Percentiles rank a stretch among this genome's conserved stretches.
phyloP scores from a whole-genome alignment of 129 eudicot species.

The Ambrosia artemisiifolia region DNA sequence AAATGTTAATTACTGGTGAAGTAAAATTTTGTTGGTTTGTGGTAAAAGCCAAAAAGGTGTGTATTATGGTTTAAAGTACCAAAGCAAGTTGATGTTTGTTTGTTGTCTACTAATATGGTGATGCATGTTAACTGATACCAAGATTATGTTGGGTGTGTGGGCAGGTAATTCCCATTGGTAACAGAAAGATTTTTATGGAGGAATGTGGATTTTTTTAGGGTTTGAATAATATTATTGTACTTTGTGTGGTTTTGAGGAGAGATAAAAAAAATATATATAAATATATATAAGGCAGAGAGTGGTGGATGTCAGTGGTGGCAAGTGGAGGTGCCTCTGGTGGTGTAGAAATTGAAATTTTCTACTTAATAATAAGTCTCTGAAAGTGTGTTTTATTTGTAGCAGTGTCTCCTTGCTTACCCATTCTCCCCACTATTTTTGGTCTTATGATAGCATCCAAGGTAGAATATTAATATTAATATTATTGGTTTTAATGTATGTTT shows the following conservation, averaged over 20 bases:
- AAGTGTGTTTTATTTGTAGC: constrained; percentile 42
- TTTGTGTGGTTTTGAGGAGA: constrained; percentile 18
- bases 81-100: constrained; percentile 47
- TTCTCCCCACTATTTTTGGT: constrained; percentile 45
- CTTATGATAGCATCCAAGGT: constrained; percentile 58
- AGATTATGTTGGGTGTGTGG: constrained; percentile 44
- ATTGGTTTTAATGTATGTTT: no score
- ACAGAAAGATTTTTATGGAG: constrained; percentile 34
- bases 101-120: constrained; percentile 52
- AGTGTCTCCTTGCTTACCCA: constrained; percentile 48
- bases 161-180: constrained; percentile 52
- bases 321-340: constrained; percentile 46
- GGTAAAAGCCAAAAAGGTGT: constrained; percentile 25
- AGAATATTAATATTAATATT: constrained; percentile 19
- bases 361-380: constrained; percentile 27
- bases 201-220: constrained; percentile 49
- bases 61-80: constrained; percentile 29
- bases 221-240: constrained; percentile 20
- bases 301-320: constrained; percentile 65
- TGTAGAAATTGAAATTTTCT: constrained; percentile 16
- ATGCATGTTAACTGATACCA: constrained; percentile 39
- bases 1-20: no score
- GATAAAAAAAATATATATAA: background rate
- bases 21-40: constrained; percentile 36
- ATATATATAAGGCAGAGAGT: constrained; percentile 32